Evolutionary conservation across 2,329 filamentous ascomycete species (phyloP), one percentile per base, ranked within the genome.

Genomic region (Dendryphion nanum): DNA sequence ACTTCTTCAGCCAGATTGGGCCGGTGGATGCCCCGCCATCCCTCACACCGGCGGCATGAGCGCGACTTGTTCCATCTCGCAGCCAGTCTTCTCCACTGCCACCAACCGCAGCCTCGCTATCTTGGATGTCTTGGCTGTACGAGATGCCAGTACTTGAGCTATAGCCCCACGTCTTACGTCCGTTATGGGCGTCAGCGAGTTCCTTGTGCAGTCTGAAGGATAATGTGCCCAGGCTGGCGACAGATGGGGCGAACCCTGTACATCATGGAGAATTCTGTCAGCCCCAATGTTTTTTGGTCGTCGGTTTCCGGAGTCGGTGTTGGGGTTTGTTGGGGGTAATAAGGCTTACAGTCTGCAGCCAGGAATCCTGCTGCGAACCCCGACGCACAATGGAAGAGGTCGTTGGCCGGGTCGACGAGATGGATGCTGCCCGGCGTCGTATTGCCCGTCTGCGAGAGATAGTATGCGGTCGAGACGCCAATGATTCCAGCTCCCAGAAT

Each of bases 301-400:
- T 30, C 29, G 29, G 4, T 13, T 13, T 30, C 15, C 29, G 4
- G 5, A 28, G 18, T 36, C n/a, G 5, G 26, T n/a, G 2, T 14
- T 35, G 12, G 13, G 7, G 23, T 26, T 26, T 26, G 23, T 26
- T 13, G 19, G 14, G 20, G 24, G 8, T 8, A 28, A 26, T 26
- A 26, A 12, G 26, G 51, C 62, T 14, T 55, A 70, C 85, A 90
- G 60, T 90, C 83, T 21, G 72, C 73, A 0, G 85, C 85, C 6
- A 90, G 57, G 54, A 90, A 91, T 0, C 86, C 86, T 14, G 76
- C 87, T 0, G 85, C 84, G 48, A 78, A 82, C 1, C 86, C 85
- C 2, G 84, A 89, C 0, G 86, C 85, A 19, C 82, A 86, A 8
- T 79, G 75, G 63, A 90, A 88, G 20, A 90, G 73, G 45, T 79